Evolutionary conservation across 2,329 filamentous ascomycete species (phyloP).

Genomic region (Blastomyces silverae): DNA sequence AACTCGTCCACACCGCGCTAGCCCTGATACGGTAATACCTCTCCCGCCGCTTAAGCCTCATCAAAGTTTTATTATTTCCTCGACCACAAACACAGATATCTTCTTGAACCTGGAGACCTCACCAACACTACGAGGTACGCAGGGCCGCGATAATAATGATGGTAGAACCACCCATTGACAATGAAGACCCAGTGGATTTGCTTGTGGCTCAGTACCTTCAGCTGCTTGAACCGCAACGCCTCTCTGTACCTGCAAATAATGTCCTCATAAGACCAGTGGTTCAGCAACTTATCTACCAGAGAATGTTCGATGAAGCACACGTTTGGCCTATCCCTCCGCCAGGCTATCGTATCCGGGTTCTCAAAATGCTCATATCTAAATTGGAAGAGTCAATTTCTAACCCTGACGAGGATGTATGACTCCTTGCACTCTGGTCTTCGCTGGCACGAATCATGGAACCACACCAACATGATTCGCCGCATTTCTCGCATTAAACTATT

Average conservation of each 20-base stretch:
- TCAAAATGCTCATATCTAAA: conserved; percentile 64
- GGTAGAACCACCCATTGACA: conserved; percentile 16
- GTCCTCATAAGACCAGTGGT: conserved; percentile 54
- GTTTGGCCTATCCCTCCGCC: conserved; percentile 56
- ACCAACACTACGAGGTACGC: neutral
- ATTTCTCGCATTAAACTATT: conserved; percentile 3
- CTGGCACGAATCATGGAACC: conserved; percentile 23
- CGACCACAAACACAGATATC: neutral
- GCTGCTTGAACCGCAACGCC: conserved; percentile 53
- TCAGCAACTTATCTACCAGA: conserved; percentile 60
- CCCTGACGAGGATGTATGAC: conserved; percentile 77
- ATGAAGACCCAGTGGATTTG: conserved; percentile 32
- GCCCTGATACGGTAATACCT: conserved; percentile 18
- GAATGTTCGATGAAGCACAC: conserved; percentile 57
- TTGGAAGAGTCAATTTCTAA: conserved; percentile 71
- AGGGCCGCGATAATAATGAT: conserved; percentile 5
- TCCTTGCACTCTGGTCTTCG: conserved; percentile 14
- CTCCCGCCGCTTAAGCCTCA: conserved; percentile 18
- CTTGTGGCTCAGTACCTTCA: conserved; percentile 69
- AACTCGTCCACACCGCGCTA: conserved; percentile 27
- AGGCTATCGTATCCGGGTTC: conserved; percentile 61
- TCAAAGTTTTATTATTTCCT: neutral
- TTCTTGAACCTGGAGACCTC: neutral
- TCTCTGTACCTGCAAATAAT: conserved; percentile 57
- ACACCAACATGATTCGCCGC: conserved; percentile 16